A percentile compares a stretch with the other conserved stretches of the same genome.
Conservation (phyloP, 1,284 basidiomycete genomes). For the Boletus semigastroideus region DNA sequence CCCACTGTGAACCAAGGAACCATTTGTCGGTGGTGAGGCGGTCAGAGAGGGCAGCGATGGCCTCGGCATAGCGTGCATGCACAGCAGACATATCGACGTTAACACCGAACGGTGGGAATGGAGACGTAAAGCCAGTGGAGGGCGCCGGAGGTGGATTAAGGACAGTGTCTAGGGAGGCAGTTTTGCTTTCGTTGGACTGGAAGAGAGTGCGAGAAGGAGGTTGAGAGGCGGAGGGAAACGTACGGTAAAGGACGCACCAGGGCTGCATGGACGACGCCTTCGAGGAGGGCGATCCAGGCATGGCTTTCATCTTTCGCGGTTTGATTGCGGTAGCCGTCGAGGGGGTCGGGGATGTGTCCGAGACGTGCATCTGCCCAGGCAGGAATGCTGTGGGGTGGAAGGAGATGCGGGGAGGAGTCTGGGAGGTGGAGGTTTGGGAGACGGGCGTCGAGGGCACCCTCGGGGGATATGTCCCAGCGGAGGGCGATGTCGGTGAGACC, state of each 20-base stretch:
- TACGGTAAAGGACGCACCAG: conserved; percentile 49
- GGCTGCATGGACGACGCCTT: conserved; percentile 71
- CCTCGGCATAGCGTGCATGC: conserved; percentile 63
- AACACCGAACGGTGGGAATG: conserved; percentile 58
- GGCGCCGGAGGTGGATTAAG: conserved; percentile 66
- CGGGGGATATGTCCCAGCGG: conserved; percentile 63
- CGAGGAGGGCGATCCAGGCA: conserved; percentile 75
- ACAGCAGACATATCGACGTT: conserved; percentile 51
- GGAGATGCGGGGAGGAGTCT: conserved; percentile 46
- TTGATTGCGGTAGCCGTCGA: conserved; percentile 67
- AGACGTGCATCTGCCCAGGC: conserved; percentile 63
- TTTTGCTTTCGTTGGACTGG: conserved; percentile 39
- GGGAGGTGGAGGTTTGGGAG: conserved; percentile 66
- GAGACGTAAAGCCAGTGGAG: conserved; percentile 61
- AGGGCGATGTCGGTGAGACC: conserved; percentile 51
- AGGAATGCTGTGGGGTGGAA: conserved; percentile 65
- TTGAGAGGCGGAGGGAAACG: conserved; percentile 2
- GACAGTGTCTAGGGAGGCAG: conserved; percentile 42
- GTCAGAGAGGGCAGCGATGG: conserved; percentile 68
- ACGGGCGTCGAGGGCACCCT: conserved; percentile 64
- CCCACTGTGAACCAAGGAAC: conserved; percentile 75
- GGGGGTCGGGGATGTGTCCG: conserved; percentile 39
- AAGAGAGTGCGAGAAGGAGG: neutral
- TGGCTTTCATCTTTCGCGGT: conserved; percentile 66
- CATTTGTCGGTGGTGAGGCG: conserved; percentile 71